phyloP scores from a whole-genome alignment of 139 green algal genomes.

The Zygnema circumcarinatum region DNA sequence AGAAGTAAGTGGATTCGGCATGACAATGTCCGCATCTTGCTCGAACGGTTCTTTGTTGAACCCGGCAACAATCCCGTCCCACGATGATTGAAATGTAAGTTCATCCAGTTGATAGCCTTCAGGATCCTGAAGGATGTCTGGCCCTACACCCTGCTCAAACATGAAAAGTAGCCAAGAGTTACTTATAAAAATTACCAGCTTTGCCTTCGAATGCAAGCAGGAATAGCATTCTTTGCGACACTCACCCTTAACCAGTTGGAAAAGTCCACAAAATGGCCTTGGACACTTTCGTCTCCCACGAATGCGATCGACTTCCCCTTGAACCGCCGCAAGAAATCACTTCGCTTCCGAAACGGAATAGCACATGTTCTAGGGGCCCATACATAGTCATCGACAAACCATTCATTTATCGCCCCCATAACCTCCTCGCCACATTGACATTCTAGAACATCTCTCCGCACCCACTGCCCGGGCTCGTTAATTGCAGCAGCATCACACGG shows the following conservation, averaged over 20 bases:
- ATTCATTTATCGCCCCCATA: neutral
- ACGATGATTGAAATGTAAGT: neutral
- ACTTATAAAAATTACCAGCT: no score
- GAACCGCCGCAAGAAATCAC: neutral
- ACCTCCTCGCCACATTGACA: slow-evolving; percentile 7
- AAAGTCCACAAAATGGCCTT: slow-evolving; percentile 2
- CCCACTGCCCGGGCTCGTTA: neutral
- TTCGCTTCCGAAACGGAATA: neutral
- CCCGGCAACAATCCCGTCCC: neutral
- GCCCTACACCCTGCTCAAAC: slow-evolving; percentile 9
- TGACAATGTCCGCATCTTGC: neutral
- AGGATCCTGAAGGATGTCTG: slow-evolving; percentile 12
- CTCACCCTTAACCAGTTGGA: neutral
- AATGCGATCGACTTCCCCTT: neutral
- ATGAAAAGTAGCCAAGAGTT: no score
- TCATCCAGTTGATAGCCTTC: neutral
- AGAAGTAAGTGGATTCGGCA: neutral
- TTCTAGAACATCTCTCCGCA: neutral
- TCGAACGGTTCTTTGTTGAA: neutral
- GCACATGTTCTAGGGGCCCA: slow-evolving; percentile 6
- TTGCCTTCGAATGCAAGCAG: no score
- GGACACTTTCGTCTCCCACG: neutral
- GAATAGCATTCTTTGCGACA: no score
- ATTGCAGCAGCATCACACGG: neutral
- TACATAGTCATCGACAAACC: slow-evolving; percentile 9